These are phyloP conservation scores for Physaria fendleri DNA, from an alignment of 345 rosid species.

Conservation along the genomic window DNA sequence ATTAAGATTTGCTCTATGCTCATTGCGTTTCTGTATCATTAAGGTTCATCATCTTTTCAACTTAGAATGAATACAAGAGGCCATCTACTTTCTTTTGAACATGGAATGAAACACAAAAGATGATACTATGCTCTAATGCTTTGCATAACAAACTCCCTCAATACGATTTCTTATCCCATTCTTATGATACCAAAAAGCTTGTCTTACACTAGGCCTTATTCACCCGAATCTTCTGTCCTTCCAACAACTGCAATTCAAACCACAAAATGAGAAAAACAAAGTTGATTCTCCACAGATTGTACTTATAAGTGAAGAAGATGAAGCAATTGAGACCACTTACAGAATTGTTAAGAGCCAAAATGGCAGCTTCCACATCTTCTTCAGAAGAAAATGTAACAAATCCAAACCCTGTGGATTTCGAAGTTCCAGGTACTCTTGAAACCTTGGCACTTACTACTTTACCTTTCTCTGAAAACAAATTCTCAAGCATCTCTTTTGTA, in stretches of 20 bases:
- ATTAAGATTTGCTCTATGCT: too few relatives aligned
- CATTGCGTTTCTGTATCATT: too few relatives aligned
- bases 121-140: slow-evolving; percentile 13
- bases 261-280: neutral
- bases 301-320: neutral
- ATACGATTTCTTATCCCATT: neutral
- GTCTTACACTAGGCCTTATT: slow-evolving; percentile 85
- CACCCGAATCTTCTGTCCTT: slow-evolving; percentile 80
- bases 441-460: slow-evolving; percentile 78
- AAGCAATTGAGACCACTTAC: slow-evolving; percentile 43
- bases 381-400: slow-evolving; percentile 79
- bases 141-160: slow-evolving; percentile 25
- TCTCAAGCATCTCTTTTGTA: slow-evolving; percentile 52
- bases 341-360: slow-evolving; percentile 58
- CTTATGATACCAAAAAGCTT: neutral
- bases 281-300: neutral
- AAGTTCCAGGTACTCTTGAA: slow-evolving; percentile 74
- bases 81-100: too few relatives aligned
- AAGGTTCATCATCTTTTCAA: too few relatives aligned
- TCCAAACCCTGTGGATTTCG: slow-evolving; percentile 79
- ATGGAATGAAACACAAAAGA: slow-evolving; percentile 3
- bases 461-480: slow-evolving; percentile 61
- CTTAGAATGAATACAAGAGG: too few relatives aligned
- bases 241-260: slow-evolving; percentile 47
- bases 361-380: slow-evolving; percentile 71